Evolutionary conservation across 2,329 filamentous ascomycete species (phyloP).

Genomic region (Epicoccum nigrum): DNA sequence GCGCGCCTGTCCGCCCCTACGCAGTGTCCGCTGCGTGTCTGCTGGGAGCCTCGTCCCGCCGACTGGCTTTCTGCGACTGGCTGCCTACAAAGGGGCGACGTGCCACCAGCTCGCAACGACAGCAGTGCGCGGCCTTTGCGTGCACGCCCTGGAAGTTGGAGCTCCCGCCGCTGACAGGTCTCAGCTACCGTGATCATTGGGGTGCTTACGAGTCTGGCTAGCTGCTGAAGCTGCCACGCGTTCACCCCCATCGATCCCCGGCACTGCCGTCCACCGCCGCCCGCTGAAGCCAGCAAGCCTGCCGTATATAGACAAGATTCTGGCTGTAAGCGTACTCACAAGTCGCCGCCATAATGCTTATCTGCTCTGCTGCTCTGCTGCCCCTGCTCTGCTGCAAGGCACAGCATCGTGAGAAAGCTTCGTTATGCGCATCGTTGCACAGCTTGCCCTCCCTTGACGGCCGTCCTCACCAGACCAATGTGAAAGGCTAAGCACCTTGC

Average conservation of each 20-base stretch:
- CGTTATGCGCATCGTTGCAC: not conserved
- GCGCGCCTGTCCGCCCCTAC: not conserved
- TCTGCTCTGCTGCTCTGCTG: constrained; percentile 1
- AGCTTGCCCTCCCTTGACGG: constrained; percentile 8
- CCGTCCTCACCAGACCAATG: constrained; percentile 10
- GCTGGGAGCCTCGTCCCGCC: not conserved
- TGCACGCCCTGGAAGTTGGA: not conserved
- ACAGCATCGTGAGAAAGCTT: constrained; percentile 1
- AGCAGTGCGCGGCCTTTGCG: not conserved
- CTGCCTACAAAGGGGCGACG: not conserved
- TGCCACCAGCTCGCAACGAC: not conserved
- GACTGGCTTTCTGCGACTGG: constrained; percentile 1
- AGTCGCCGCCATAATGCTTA: constrained; percentile 3
- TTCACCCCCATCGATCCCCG: constrained; percentile 9
- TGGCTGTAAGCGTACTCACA: too few relatives aligned
- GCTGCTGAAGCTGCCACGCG: constrained; percentile 14
- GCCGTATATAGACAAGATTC: not conserved
- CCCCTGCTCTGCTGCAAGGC: not conserved
- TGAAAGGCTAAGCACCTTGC: constrained; percentile 7
- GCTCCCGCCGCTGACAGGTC: not conserved
- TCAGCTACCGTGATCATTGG: not conserved
- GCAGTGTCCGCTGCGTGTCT: not conserved
- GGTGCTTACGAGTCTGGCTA: constrained; percentile 5
- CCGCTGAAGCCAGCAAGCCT: not conserved
- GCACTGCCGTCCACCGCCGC: not conserved